These are phyloP conservation scores for Ceratocystis lukuohia DNA, from an alignment of 2,329 filamentous ascomycete genomes.

Conservation along the genomic window DNA sequence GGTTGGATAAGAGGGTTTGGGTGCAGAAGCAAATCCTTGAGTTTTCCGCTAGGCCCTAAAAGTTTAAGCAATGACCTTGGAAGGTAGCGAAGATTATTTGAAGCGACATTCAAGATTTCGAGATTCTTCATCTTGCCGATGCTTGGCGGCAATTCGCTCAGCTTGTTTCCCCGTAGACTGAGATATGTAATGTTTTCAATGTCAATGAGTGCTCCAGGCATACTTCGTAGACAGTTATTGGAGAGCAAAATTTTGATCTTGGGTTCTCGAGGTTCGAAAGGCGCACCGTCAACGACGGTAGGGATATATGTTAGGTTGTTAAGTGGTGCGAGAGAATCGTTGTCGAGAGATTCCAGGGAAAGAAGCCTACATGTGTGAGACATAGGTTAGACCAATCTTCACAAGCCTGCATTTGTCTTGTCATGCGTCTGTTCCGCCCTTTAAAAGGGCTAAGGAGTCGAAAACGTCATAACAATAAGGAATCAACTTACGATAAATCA, in stretches of 20 bases:
- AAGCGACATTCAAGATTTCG: constrained; percentile 49
- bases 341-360: constrained; percentile 40
- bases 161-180: constrained; percentile 50
- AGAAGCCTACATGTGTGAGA: constrained; percentile 27
- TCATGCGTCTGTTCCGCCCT: not conserved
- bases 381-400: constrained; percentile 15
- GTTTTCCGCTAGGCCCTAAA: constrained; percentile 32
- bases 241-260: constrained; percentile 48
- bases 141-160: constrained; percentile 46
- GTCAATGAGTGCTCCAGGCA: constrained; percentile 49
- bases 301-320: constrained; percentile 42
- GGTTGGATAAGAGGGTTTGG: constrained; percentile 50
- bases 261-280: constrained; percentile 46
- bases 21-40: constrained; percentile 42
- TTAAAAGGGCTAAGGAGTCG: not conserved
- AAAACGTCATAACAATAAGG: not conserved
- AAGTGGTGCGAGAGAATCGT: constrained; percentile 44
- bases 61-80: constrained; percentile 51
- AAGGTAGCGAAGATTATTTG: constrained; percentile 47
- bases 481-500: constrained; percentile 43
- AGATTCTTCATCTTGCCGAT: constrained; percentile 47
- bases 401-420: not conserved
- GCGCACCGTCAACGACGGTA: constrained; percentile 40
- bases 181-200: constrained; percentile 50
- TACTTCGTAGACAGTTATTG: constrained; percentile 40